Percentiles rank a stretch among this genome's conserved stretches.
Conservation (phyloP, 106 monocot genomes). For the Triglochin maritima region DNA sequence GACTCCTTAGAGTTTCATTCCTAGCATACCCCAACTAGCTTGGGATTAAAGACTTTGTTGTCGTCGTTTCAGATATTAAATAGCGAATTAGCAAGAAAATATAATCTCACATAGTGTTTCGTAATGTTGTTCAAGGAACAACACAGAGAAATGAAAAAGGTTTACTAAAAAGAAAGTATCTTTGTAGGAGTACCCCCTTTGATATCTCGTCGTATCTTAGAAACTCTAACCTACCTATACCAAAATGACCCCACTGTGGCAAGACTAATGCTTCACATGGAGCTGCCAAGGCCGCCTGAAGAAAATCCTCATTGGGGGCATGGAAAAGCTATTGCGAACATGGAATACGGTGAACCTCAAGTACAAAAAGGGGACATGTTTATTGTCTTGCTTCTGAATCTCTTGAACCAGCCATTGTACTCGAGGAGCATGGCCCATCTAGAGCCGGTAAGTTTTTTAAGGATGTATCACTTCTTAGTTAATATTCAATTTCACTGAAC, state of each 20-base stretch:
- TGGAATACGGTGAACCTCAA: constrained; percentile 60
- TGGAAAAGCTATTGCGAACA: constrained; percentile 49
- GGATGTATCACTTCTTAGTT: too few species aligned
- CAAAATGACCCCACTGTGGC: constrained; percentile 79
- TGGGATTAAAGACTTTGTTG: too few species aligned
- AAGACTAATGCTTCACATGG: constrained; percentile 71
- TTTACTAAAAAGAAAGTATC: too few species aligned
- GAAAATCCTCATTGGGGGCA: constrained; percentile 31
- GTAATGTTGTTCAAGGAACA: too few species aligned
- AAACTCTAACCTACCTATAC: constrained; percentile 83
- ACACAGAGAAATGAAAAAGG: too few species aligned
- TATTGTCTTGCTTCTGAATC: constrained; percentile 66
- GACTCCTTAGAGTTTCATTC: too few species aligned
- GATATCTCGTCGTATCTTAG: constrained; percentile 76
- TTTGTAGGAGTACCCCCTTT: constrained; percentile 81
- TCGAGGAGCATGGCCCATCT: constrained; percentile 96
- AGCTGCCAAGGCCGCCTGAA: constrained; percentile 30
- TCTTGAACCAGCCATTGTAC: constrained; percentile 89
- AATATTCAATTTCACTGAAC: too few species aligned
- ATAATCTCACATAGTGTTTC: too few species aligned
- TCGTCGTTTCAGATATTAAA: too few species aligned
- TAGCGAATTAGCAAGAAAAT: too few species aligned
- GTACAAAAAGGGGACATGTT: constrained; percentile 28
- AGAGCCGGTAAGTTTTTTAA: constrained; percentile 51
- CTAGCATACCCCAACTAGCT: too few species aligned